A percentile compares a stretch with the other conserved stretches of the same genome.
Conservation (phyloP, 257 asterid genomes). For the Avicennia marina region DNA sequence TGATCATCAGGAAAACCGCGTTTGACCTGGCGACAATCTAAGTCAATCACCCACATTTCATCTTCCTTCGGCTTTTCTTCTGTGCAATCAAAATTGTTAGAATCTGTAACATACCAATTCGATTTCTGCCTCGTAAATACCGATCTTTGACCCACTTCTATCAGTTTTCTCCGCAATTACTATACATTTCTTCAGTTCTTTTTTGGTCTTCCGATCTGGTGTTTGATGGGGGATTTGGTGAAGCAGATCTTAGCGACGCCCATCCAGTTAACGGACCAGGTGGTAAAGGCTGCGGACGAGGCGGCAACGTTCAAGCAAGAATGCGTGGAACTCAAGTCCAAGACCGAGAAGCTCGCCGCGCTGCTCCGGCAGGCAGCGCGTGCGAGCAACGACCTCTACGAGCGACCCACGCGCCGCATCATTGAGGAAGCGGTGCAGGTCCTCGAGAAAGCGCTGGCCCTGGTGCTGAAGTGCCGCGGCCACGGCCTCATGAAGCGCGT, state of each 20-base stretch:
- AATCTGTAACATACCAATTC: too few species aligned
- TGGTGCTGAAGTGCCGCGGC: slow-evolving; percentile 59
- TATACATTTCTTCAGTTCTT: too few species aligned
- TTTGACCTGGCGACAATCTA: too few species aligned
- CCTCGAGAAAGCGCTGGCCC: slow-evolving; percentile 44
- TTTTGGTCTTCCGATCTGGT: neutral
- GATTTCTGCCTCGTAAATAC: too few species aligned
- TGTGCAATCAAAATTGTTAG: too few species aligned
- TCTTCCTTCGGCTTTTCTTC: too few species aligned
- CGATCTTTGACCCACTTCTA: too few species aligned
- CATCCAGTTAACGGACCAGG: slow-evolving; percentile 59
- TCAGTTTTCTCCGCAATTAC: too few species aligned
- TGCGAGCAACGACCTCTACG: slow-evolving; percentile 65
- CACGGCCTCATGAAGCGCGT: slow-evolving; percentile 65
- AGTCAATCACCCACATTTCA: too few species aligned
- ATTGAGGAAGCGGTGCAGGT: slow-evolving; percentile 69
- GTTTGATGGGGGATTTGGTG: slow-evolving; percentile 58
- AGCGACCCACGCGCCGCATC: slow-evolving; percentile 73
- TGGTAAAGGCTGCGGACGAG: slow-evolving; percentile 56
- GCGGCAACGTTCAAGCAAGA: slow-evolving; percentile 65
- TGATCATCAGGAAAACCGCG: too few species aligned
- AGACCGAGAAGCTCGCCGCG: slow-evolving; percentile 56
- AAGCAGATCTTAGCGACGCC: slow-evolving; percentile 66
- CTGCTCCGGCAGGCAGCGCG: slow-evolving; percentile 83
- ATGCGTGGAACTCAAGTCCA: slow-evolving; percentile 57